A percentile compares a stretch with the other conserved stretches of the same genome.
These are phyloP conservation scores for Rubroboletus satanas DNA, from an alignment of 768 basidiomycete species.

Conservation along the genomic window DNA sequence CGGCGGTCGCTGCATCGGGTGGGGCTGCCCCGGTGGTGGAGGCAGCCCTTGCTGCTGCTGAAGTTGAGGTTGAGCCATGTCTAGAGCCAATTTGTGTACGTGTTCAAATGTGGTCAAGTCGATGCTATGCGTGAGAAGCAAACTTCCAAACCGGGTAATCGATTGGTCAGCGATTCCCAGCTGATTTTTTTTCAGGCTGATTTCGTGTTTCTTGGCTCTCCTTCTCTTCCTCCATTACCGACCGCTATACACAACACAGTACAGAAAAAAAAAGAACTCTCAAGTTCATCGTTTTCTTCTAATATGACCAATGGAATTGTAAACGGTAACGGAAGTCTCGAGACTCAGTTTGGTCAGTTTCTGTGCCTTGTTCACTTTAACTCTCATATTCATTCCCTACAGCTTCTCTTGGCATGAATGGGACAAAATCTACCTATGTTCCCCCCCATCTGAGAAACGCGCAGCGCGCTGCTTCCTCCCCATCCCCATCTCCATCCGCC, in stretches of 20 bases:
- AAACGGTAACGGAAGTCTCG: slow-evolving; percentile 70
- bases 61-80: slow-evolving; percentile 63
- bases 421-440: slow-evolving; percentile 75
- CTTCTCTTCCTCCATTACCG: slow-evolving; percentile 28
- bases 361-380: background rate
- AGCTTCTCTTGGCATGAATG: slow-evolving; percentile 76
- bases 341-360: slow-evolving; percentile 67
- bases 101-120: background rate
- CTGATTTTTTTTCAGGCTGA: slow-evolving; percentile 22
- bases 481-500: slow-evolving; percentile 29
- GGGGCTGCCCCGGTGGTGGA: slow-evolving; percentile 32
- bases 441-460: slow-evolving; percentile 82
- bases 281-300: slow-evolving; percentile 35
- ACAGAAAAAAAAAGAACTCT: slow-evolving; percentile 22
- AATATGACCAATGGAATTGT: slow-evolving; percentile 93
- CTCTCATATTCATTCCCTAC: slow-evolving; percentile 7
- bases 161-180: slow-evolving; percentile 29
- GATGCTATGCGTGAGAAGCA: slow-evolving; percentile 9
- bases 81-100: background rate
- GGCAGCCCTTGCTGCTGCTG: slow-evolving; percentile 49
- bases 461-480: slow-evolving; percentile 77
- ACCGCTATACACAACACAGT: slow-evolving; percentile 23
- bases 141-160: background rate
- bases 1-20: slow-evolving; percentile 34
- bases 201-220: slow-evolving; percentile 15